Conservation (phyloP, 352 stramenopile genomes). For the Phytophthora rubi region DNA sequence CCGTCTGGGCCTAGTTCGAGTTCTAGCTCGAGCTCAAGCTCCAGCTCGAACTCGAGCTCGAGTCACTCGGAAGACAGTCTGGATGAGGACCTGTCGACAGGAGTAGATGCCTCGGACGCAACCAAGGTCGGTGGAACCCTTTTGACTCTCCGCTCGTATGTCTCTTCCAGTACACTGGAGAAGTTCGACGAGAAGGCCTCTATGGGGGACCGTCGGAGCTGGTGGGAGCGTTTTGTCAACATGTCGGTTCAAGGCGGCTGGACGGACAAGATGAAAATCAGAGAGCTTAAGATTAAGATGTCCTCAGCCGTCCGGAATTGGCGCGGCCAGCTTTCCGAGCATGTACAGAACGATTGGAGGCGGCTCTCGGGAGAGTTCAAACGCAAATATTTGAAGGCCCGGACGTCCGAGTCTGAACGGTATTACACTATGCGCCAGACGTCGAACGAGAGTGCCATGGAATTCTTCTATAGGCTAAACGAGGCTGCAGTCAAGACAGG, state of each 20-base stretch:
- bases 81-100: too few species aligned
- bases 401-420: not conserved
- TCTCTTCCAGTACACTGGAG: not conserved
- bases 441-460: not conserved
- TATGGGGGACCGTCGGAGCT: not conserved
- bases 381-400: not conserved
- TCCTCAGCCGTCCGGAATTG: not conserved
- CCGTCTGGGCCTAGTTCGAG: not conserved
- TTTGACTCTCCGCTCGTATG: not conserved
- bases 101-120: not conserved
- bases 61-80: not conserved
- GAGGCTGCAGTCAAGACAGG: too few species aligned
- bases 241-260: constrained; percentile 2
- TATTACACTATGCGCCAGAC: constrained; percentile 12
- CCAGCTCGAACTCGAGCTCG: too few species aligned
- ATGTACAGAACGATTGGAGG: not conserved
- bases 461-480: too few species aligned
- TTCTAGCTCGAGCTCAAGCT: too few species aligned
- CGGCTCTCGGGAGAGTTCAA: not conserved
- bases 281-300: constrained; percentile 12
- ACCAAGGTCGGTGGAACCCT: not conserved
- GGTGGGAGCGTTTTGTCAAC: constrained; percentile 6
- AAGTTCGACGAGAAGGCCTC: constrained; percentile 7
- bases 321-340: constrained; percentile 1
- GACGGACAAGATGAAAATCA: not conserved